These are phyloP conservation scores for Colletotrichum coccodes DNA, from an alignment of 2,329 filamentous ascomycete genomes.

Conservation along the genomic window DNA sequence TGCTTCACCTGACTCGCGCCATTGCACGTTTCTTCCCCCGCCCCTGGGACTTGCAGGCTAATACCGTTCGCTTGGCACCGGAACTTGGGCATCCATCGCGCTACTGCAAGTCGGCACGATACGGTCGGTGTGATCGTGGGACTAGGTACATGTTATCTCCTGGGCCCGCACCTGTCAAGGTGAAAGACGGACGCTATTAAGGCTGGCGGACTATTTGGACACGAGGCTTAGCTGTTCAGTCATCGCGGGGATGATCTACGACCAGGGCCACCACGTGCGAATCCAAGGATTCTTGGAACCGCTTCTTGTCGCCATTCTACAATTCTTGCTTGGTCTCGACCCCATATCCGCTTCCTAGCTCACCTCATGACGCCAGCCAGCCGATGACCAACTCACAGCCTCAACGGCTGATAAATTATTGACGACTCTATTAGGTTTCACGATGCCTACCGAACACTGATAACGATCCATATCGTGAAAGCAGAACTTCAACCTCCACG, in stretches of 20 bases:
- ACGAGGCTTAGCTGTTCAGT: neutral
- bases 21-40: constrained; percentile 5
- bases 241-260: neutral
- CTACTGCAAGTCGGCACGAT: neutral
- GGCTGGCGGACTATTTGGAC: neutral
- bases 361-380: no score
- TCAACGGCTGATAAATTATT: no score
- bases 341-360: no score
- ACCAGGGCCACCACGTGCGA: neutral
- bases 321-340: no score
- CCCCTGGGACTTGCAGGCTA: neutral
- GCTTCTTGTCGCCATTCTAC: neutral
- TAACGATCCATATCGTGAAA: no score
- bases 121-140: neutral
- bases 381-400: no score
- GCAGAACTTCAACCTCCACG: no score
- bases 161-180: neutral
- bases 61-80: constrained; percentile 12
- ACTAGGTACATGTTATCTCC: neutral
- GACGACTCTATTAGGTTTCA: no score
- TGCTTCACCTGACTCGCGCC: constrained; percentile 20
- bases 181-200: neutral
- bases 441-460: no score
- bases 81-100: neutral
- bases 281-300: neutral